A percentile compares a stretch with the other conserved stretches of the same genome.
Conservation (phyloP, 805 yeast genomes). For the Saccharomycopsis lassenensis region DNA sequence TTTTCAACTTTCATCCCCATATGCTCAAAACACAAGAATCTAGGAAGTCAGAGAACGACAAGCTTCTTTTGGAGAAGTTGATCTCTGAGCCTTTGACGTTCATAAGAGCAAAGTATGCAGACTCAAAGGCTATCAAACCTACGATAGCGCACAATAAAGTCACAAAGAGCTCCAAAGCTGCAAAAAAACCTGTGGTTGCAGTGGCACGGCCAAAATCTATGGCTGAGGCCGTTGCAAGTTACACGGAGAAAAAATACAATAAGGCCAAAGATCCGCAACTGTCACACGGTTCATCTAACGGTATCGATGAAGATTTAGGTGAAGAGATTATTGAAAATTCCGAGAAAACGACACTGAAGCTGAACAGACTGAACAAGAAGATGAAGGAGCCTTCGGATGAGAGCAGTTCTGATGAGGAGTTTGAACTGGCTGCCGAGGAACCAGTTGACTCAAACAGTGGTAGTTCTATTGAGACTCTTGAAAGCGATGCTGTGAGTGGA, state of each 20-base stretch:
- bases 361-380: constrained; percentile 17
- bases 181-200: not conserved
- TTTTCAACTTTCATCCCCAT: too few relatives aligned
- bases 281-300: constrained; percentile 15
- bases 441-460: too few relatives aligned
- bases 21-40: too few relatives aligned
- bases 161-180: not conserved
- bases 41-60: too few relatives aligned
- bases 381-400: constrained; percentile 12
- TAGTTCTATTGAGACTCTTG: too few relatives aligned
- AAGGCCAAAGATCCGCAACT: constrained; percentile 1
- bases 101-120: constrained; percentile 12
- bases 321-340: constrained; percentile 27
- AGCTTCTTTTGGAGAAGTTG: constrained; percentile 14
- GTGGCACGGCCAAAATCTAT: constrained; percentile 26
- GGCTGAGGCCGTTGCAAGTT: constrained; percentile 51
- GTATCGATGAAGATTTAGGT: constrained; percentile 23
- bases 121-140: constrained; percentile 11
- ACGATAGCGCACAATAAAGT: not conserved
- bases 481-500: too few relatives aligned
- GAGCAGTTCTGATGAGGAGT: constrained; percentile 22
- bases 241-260: constrained; percentile 40
- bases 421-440: constrained; percentile 24
- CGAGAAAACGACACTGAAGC: not conserved
- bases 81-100: constrained; percentile 12